phyloP scores from a whole-genome alignment of 129 eudicot genomes.

The Lactuca saligna region DNA sequence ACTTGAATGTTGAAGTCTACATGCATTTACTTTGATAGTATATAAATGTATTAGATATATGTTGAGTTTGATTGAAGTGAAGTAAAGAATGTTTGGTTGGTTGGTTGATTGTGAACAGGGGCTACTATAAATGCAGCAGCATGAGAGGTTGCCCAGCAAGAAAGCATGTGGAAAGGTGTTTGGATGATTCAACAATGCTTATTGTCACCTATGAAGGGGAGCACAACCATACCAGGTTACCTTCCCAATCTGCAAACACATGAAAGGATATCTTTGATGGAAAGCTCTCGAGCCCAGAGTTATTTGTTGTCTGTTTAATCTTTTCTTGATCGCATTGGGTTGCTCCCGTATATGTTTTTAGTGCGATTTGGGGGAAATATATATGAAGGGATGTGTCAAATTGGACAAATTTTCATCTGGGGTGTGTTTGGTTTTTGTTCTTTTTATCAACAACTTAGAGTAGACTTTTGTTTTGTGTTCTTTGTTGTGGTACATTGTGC shows the following conservation, averaged over 20 bases:
- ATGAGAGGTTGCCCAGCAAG: slow-evolving; percentile 99
- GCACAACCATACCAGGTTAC: slow-evolving; percentile 81
- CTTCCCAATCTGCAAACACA: slow-evolving; percentile 76
- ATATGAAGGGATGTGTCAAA: slow-evolving; percentile 28
- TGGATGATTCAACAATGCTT: slow-evolving; percentile 91
- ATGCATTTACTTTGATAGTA: neutral
- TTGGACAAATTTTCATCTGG: slow-evolving; percentile 10
- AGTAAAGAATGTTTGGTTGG: neutral
- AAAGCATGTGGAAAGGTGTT: slow-evolving; percentile 91
- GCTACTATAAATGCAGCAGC: slow-evolving; percentile 98
- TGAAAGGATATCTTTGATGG: slow-evolving; percentile 32
- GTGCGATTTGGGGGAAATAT: slow-evolving; percentile 38
- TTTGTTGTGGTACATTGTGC: slow-evolving; percentile 27
- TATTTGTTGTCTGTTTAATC: slow-evolving; percentile 25
- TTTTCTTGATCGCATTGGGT: slow-evolving; percentile 45
- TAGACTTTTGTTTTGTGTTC: slow-evolving; percentile 18
- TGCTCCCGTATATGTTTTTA: slow-evolving; percentile 44
- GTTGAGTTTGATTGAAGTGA: neutral
- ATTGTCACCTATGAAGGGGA: slow-evolving; percentile 97
- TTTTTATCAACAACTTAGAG: slow-evolving; percentile 27
- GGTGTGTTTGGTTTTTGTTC: slow-evolving; percentile 26
- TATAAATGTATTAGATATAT: neutral
- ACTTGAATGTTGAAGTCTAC: neutral
- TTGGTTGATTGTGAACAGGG: slow-evolving; percentile 57
- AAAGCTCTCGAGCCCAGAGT: slow-evolving; percentile 15